Percentiles rank a stretch among this genome's conserved stretches.
Conservation (phyloP, 2,329 filamentous ascomycete genomes). For the Metarhizium album region DNA sequence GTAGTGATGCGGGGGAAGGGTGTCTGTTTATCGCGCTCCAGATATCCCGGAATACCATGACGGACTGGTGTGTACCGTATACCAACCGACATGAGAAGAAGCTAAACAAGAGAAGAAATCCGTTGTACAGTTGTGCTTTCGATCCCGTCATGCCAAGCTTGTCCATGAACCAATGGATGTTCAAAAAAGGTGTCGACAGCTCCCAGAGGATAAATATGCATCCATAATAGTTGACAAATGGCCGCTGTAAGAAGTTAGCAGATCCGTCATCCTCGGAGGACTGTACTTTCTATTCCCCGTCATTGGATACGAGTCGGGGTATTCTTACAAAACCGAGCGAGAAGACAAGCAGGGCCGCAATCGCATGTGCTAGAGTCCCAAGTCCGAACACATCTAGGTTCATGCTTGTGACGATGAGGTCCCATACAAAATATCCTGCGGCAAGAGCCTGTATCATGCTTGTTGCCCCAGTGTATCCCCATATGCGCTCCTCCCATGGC, state of each 20-base stretch:
- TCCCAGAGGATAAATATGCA: conserved; percentile 79
- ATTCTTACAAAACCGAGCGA: conserved; percentile 64
- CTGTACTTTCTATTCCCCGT: neutral
- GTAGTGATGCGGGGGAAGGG: conserved; percentile 20
- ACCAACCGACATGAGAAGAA: conserved; percentile 71
- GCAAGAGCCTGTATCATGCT: conserved; percentile 69
- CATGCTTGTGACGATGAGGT: conserved; percentile 57
- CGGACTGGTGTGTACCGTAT: conserved; percentile 66
- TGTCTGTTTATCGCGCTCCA: conserved; percentile 37
- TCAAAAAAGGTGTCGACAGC: conserved; percentile 73
- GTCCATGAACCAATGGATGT: conserved; percentile 88
- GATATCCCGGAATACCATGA: conserved; percentile 60
- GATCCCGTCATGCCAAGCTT: conserved; percentile 74
- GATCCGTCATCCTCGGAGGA: neutral
- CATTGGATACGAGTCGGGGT: neutral
- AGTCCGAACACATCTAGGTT: conserved; percentile 62
- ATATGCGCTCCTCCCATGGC: conserved; percentile 58
- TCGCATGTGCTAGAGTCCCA: conserved; percentile 68
- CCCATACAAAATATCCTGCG: conserved; percentile 77
- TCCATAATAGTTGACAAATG: conserved; percentile 77
- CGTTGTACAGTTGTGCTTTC: conserved; percentile 64
- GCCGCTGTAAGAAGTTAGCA: conserved; percentile 42
- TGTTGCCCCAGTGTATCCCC: conserved; percentile 63
- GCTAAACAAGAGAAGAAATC: conserved; percentile 56
- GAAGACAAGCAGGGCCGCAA: conserved; percentile 64